Evolutionary conservation across 306 rosid species (phyloP).

Genomic region (Inga laurina): DNA sequence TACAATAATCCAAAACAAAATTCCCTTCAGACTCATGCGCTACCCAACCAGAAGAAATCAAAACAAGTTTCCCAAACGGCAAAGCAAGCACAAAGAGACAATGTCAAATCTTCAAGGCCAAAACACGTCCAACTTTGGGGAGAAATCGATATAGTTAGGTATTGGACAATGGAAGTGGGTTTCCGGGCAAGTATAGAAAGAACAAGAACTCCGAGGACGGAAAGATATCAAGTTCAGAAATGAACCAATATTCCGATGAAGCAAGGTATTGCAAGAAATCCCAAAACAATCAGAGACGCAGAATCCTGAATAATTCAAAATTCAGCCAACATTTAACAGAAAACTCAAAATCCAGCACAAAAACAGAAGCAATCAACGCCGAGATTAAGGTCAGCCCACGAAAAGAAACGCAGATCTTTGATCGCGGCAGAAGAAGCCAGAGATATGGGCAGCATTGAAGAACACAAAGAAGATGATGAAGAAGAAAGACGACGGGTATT

Average conservation of each 20-base stretch:
- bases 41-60: slow-evolving; percentile 27
- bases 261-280: slow-evolving; percentile 36
- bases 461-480: neutral
- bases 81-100: slow-evolving; percentile 5
- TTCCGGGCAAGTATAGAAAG: neutral
- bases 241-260: slow-evolving; percentile 38
- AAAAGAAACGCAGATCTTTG: neutral
- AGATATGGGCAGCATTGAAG: neutral
- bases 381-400: neutral
- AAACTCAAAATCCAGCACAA: slow-evolving; percentile 20
- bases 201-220: slow-evolving; percentile 30
- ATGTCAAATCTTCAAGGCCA: slow-evolving; percentile 25
- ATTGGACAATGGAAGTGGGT: slow-evolving; percentile 9
- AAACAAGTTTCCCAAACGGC: slow-evolving; percentile 26
- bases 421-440: neutral
- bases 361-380: neutral
- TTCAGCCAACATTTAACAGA: slow-evolving; percentile 34
- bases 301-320: slow-evolving; percentile 35
- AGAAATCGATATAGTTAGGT: slow-evolving; percentile 15
- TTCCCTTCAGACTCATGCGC: slow-evolving; percentile 33
- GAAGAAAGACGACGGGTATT: neutral
- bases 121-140: slow-evolving; percentile 19
- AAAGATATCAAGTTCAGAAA: slow-evolving; percentile 39
- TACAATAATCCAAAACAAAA: slow-evolving; percentile 40
- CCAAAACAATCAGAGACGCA: slow-evolving; percentile 23